Conservation (phyloP, 2,329 filamentous ascomycete genomes). For the Talaromyces albobiverticillius region DNA sequence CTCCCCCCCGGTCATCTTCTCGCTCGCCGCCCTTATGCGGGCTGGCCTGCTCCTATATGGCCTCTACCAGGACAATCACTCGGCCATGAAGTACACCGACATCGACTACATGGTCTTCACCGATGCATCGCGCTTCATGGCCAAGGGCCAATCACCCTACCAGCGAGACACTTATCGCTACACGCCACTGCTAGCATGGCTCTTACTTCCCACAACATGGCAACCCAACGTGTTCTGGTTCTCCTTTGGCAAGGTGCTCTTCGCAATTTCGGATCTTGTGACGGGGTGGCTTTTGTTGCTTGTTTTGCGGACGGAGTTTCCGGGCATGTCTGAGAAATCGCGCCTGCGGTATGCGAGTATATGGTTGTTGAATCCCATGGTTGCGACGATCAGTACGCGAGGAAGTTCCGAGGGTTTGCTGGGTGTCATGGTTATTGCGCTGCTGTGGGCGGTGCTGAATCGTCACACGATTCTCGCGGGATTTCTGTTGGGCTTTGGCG, state of each 20-base stretch:
- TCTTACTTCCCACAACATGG: slow-evolving; percentile 76
- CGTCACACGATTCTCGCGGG: slow-evolving; percentile 65
- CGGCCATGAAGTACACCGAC: slow-evolving; percentile 94
- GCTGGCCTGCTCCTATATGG: slow-evolving; percentile 77
- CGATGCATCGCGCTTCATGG: slow-evolving; percentile 78
- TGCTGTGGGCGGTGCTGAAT: slow-evolving; percentile 77
- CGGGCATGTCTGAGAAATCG: slow-evolving; percentile 45
- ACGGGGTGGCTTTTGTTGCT: slow-evolving; percentile 75
- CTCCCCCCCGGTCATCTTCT: slow-evolving; percentile 32
- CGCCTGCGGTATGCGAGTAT: slow-evolving; percentile 78
- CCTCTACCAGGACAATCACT: slow-evolving; percentile 86
- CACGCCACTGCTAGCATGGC: slow-evolving; percentile 88
- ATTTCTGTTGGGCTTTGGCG: slow-evolving; percentile 71
- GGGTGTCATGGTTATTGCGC: slow-evolving; percentile 75
- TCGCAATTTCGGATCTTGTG: slow-evolving; percentile 76
- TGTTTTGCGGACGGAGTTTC: slow-evolving; percentile 47
- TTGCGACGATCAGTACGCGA: slow-evolving; percentile 90
- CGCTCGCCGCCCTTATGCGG: slow-evolving; percentile 59
- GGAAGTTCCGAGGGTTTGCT: slow-evolving; percentile 91
- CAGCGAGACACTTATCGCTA: slow-evolving; percentile 92
- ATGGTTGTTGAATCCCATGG: slow-evolving; percentile 97
- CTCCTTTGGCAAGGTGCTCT: slow-evolving; percentile 82
- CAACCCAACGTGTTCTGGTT: slow-evolving; percentile 58
- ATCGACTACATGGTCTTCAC: slow-evolving; percentile 99
- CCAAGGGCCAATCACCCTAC: slow-evolving; percentile 72